phyloP scores from a whole-genome alignment of 768 basidiomycete genomes.

The Coprinellus micaceus region DNA sequence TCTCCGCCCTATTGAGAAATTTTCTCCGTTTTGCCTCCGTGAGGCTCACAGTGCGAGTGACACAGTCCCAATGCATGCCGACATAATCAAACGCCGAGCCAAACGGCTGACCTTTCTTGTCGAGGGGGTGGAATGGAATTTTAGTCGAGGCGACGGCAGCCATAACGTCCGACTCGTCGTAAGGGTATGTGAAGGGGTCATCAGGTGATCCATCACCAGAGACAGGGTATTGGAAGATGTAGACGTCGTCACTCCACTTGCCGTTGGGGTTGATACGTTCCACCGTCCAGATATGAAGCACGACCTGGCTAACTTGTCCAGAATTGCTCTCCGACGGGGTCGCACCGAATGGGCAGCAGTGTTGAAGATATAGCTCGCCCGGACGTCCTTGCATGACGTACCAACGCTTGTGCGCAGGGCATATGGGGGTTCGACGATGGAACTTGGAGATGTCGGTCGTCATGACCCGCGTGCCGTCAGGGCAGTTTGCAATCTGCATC shows the following conservation, averaged over 20 bases:
- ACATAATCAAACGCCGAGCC: constrained; percentile 28
- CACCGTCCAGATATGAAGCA: neutral
- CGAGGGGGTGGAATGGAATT: constrained; percentile 29
- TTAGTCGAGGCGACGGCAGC: constrained; percentile 20
- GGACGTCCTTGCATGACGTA: constrained; percentile 11
- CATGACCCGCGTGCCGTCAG: constrained; percentile 19
- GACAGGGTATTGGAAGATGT: constrained; percentile 15
- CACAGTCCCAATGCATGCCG: constrained; percentile 35
- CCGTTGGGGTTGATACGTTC: neutral
- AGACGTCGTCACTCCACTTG: constrained; percentile 33
- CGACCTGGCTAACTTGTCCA: neutral
- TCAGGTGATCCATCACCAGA: neutral
- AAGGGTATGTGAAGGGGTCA: neutral
- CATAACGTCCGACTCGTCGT: constrained; percentile 12
- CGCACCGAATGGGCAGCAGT: constrained; percentile 18
- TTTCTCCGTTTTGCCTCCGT: constrained; percentile 11
- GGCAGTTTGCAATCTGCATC: neutral
- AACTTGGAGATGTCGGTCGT: constrained; percentile 26
- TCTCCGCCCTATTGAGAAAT: no score
- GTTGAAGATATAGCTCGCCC: constrained; percentile 19
- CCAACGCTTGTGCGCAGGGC: no score
- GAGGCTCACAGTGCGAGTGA: constrained; percentile 24
- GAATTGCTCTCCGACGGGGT: neutral
- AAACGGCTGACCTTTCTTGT: constrained; percentile 26
- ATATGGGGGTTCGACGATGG: constrained; percentile 9